Percentiles rank a stretch among this genome's conserved stretches.
Evolutionary conservation across 305 asterid species (phyloP).

Genomic region (Fraxinus sp.): DNA sequence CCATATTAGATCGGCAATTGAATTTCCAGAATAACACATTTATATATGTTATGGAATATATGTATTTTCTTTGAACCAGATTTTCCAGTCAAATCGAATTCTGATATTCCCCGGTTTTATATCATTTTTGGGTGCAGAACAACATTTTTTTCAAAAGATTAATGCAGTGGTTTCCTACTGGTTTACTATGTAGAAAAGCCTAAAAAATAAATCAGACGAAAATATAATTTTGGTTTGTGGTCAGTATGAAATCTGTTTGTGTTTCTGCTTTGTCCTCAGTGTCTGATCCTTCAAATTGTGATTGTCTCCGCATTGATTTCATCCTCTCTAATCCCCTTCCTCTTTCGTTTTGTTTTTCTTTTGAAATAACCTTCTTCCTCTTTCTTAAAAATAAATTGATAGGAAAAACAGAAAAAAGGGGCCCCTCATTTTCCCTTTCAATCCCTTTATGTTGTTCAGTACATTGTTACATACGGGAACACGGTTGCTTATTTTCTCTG

Average conservation of each 20-base stretch:
- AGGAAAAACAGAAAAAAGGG: not conserved
- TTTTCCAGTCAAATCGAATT: conserved; percentile 5
- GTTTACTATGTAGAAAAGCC: not conserved
- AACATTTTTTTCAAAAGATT: not conserved
- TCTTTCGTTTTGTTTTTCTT: not conserved
- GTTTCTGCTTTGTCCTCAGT: not conserved
- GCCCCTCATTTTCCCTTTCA: not conserved
- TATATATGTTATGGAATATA: not conserved
- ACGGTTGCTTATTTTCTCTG: conserved; percentile 13
- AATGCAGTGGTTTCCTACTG: not conserved
- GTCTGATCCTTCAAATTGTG: conserved; percentile 12
- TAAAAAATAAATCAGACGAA: not conserved
- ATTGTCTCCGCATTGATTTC: not conserved
- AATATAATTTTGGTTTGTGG: not conserved
- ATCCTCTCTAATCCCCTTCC: not conserved
- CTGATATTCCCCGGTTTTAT: not conserved
- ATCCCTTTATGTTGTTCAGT: not conserved
- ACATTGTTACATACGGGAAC: not conserved
- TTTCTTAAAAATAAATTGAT: not conserved
- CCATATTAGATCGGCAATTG: not conserved
- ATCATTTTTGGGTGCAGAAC: not conserved
- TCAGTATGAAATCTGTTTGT: not conserved
- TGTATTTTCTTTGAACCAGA: not conserved
- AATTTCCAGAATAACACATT: not conserved
- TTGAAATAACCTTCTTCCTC: not conserved